phyloP scores from a whole-genome alignment of 1,284 basidiomycete genomes.

The Heimioporus punctisporus region DNA sequence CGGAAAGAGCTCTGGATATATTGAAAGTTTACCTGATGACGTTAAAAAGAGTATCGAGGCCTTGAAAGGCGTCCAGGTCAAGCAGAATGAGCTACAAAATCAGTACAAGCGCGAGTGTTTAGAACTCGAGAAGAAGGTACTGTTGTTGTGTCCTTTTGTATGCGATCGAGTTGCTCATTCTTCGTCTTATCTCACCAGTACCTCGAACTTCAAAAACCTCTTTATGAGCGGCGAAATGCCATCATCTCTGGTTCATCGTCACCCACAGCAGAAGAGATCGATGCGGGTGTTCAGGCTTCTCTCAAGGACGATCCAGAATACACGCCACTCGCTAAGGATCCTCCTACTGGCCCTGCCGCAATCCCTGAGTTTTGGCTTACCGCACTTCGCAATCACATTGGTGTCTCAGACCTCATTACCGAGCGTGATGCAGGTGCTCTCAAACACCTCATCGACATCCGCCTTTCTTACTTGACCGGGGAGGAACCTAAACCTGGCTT shows the following conservation, averaged over 20 bases:
- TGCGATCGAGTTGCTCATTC: constrained; percentile 11
- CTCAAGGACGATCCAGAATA: constrained; percentile 72
- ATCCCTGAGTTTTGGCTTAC: constrained; percentile 99
- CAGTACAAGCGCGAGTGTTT: constrained; percentile 98
- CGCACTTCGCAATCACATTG: constrained; percentile 91
- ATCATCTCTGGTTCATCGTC: constrained; percentile 83
- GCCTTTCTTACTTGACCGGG: constrained; percentile 64
- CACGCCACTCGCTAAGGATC: constrained; percentile 54
- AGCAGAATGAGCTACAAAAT: constrained; percentile 93
- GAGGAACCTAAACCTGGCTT: constrained; percentile 81
- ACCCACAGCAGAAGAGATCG: constrained; percentile 84
- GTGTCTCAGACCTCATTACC: constrained; percentile 89
- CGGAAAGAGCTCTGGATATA: constrained; percentile 84
- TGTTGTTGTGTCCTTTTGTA: constrained; percentile 1
- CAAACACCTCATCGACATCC: constrained; percentile 69
- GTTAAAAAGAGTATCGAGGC: constrained; percentile 91
- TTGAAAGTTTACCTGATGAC: constrained; percentile 84
- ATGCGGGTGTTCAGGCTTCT: constrained; percentile 74
- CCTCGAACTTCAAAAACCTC: constrained; percentile 80
- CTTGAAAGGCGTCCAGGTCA: constrained; percentile 93
- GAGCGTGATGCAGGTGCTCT: constrained; percentile 88
- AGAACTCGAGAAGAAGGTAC: constrained; percentile 95
- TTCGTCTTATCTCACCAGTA: constrained; percentile 54
- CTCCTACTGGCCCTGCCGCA: constrained; percentile 34
- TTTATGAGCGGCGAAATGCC: constrained; percentile 86